Base-by-base conservation (phyloP, 2,329 filamentous ascomycete species). In the Aspergillus fumigatiaffinis region DNA sequence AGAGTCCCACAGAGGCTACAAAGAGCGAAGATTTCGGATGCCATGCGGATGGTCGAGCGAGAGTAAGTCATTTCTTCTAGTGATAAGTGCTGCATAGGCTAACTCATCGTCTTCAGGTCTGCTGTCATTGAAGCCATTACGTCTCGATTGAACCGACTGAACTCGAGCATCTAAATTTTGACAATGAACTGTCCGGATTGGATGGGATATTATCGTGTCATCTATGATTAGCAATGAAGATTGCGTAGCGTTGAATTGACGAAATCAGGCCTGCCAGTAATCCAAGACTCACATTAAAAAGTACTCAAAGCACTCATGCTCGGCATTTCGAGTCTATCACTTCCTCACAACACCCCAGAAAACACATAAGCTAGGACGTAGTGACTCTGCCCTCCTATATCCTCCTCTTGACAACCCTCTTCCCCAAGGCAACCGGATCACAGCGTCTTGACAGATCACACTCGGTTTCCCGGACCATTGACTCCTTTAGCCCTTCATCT, bases 21-120 rank as follows among this genome's bases (percentile, higher is more conserved):
- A 58, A 75, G 74, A 41, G 75, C 76, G 38, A 78, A 75, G 66
- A 69, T 80, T 50, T 70, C 71, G 2, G 77, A 81, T 65, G 79
- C 79, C 5, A 79, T 79, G 77, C 72, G 68, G 44, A 76, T 81
- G 77, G 76, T 81, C 50, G 79, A 80, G 57, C 70, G 78, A 72
- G 79, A 81, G 76, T 77, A 56, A 60, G 75, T 70, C 23, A 47
- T 28, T 53, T 38, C 6, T 50, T 23, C 35, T 25, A 10, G 26
- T 29, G n/a, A n/a, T 32, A 53, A 21, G 50, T 47, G 23, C 49
- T 25, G 29, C 25, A 32, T 26, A 46, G 28, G 20, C 54, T 63
- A 55, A 69, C 3, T 54, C 9, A 48, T 47, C 38, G 4, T 7
- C 28, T 58, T 12, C 53, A 77, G 75, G 54, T 76, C 75, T 58